Evolutionary conservation across 176 grass and related monocot species (phyloP), one percentile per base, ranked within the genome.

Genomic region (Oropetium thomaeum): DNA sequence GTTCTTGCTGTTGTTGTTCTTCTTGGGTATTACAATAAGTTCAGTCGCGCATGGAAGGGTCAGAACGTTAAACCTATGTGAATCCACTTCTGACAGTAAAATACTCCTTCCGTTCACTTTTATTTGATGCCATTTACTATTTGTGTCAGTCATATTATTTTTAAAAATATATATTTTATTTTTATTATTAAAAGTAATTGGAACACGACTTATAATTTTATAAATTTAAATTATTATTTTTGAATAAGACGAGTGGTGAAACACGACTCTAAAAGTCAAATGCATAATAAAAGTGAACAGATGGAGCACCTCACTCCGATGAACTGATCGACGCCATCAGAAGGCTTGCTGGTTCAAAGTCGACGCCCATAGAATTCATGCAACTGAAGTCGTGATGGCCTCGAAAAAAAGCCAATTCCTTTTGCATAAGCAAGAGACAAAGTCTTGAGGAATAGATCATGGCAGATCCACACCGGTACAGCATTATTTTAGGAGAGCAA

Each of bases 311-410:
- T 27, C 74, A 31, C 58, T 38, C 30, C 10, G 59, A 57, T 57
- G 23, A 57, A 57, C 53, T 27, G n/a, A 81, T 23, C 35, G 16
- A n/a, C 44, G 55, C 53, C 53, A 40, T 61, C 39, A 12, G 13
- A 43, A 71, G 35, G 57, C 12, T 79, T 41, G 48, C 8, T 37
- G 58, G 40, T 79, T 67, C 57, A 9, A 9, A 32, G 85, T 87
- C 80, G 85, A 82, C 74, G 80, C 80, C 75, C 85, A 79, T 74
- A n/a, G 52, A 29, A 79, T 83, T 31, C 68, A 44, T 70, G 78
- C 35, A 65, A 48, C 33, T 32, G 38, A 42, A 73, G 55, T 62
- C 57, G 8, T 22, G 17, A 30, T 3, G 11, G 9, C 32, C 31
- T 67, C 27, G 51, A 73, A 68, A 83, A 82, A 83, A 77, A 22